Evolutionary conservation across 2,329 filamentous ascomycete species (phyloP).

Genomic region (Xylaria sp.): DNA sequence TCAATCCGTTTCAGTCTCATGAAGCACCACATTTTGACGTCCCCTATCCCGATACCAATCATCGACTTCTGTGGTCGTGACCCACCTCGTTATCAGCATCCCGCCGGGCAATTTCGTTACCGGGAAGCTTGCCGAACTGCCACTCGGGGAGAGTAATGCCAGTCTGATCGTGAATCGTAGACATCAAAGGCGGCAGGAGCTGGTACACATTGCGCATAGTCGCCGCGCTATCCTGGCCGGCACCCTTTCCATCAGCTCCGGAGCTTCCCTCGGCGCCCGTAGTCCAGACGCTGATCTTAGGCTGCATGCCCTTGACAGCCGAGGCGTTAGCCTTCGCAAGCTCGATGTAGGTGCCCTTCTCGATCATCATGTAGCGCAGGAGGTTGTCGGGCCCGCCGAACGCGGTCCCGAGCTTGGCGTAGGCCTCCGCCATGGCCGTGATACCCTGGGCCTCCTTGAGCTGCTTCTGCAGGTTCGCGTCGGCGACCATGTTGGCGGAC

Average conservation of each 20-base stretch:
- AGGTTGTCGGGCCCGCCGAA: slow-evolving; percentile 83
- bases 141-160: slow-evolving; percentile 83
- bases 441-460: slow-evolving; percentile 83
- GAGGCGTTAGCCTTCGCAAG: slow-evolving; percentile 81
- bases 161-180: slow-evolving; percentile 89
- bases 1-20: background rate
- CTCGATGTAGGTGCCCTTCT: slow-evolving; percentile 80
- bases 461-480: slow-evolving; percentile 66
- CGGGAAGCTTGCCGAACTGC: slow-evolving; percentile 68
- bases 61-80: slow-evolving; percentile 31
- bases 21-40: background rate
- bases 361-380: slow-evolving; percentile 88
- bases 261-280: slow-evolving; percentile 68
- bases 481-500: slow-evolving; percentile 58
- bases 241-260: slow-evolving; percentile 53
- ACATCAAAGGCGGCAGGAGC: slow-evolving; percentile 82
- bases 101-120: slow-evolving; percentile 39
- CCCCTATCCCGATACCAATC: background rate
- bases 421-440: slow-evolving; percentile 82
- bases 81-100: slow-evolving; percentile 10
- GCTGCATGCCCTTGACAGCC: slow-evolving; percentile 80
- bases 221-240: slow-evolving; percentile 65
- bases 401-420: slow-evolving; percentile 74
- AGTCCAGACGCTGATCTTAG: slow-evolving; percentile 93
- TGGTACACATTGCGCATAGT: slow-evolving; percentile 86